phyloP scores from a whole-genome alignment of 2,329 filamentous ascomycete genomes.

The Sporothrix euskadiensis region DNA sequence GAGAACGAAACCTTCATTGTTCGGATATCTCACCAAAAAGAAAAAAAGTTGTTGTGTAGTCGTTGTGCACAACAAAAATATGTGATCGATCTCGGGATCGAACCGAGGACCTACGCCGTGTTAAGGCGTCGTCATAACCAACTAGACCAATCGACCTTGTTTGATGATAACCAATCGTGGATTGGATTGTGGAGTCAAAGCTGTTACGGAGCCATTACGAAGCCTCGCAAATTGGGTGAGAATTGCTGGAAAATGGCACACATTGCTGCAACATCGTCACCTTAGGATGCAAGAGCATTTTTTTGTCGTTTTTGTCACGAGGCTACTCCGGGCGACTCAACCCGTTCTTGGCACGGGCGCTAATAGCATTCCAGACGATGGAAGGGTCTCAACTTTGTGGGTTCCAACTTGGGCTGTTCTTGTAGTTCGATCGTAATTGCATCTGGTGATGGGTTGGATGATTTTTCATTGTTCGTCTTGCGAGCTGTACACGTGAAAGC shows the following conservation, averaged over 20 bases:
- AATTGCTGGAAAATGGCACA: neutral
- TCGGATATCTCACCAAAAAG: neutral
- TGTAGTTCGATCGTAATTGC: neutral
- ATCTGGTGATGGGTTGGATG: neutral
- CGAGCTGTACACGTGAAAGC: neutral
- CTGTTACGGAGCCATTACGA: neutral
- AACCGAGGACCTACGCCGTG: neutral
- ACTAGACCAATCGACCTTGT: neutral
- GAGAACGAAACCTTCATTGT: neutral
- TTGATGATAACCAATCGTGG: neutral
- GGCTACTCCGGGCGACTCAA: neutral
- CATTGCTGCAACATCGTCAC: neutral
- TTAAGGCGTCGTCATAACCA: neutral
- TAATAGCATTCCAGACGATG: neutral
- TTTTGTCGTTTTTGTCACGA: neutral
- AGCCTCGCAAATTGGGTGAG: neutral
- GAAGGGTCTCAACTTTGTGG: neutral
- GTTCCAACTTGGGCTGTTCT: neutral
- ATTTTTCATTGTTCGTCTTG: neutral
- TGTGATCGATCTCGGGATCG: neutral
- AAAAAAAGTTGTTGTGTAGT: neutral
- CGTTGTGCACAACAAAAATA: neutral
- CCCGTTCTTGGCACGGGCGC: slow-evolving; percentile 15
- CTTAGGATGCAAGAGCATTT: neutral
- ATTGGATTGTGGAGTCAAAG: neutral